Percentiles rank a stretch among this genome's conserved stretches.
These are phyloP conservation scores for Linanthus parryae DNA, from an alignment of 148 eudicot genomes.

Conservation along the genomic window DNA sequence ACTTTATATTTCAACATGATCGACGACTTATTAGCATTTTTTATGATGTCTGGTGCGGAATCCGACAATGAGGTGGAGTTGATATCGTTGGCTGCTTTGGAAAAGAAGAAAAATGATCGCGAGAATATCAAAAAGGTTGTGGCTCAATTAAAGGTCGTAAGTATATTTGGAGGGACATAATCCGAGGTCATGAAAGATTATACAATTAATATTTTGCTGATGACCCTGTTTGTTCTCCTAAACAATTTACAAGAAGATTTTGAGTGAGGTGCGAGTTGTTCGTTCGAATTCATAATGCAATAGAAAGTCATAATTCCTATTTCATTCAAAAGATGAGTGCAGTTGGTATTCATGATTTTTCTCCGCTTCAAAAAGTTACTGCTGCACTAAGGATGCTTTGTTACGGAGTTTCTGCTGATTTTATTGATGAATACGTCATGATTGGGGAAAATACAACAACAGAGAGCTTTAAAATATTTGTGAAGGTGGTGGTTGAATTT, in stretches of 20 bases:
- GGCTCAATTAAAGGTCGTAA: too few relatives aligned
- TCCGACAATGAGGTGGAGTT: too few relatives aligned
- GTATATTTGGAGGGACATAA: too few relatives aligned
- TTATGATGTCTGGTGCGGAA: too few relatives aligned
- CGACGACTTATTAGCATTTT: too few relatives aligned
- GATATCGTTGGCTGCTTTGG: too few relatives aligned
- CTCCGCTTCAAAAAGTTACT: not conserved
- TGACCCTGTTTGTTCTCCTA: not conserved
- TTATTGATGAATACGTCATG: not conserved
- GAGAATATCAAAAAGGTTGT: too few relatives aligned
- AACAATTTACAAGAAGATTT: not conserved
- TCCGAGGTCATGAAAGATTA: too few relatives aligned
- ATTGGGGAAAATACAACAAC: not conserved
- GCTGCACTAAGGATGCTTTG: too few relatives aligned
- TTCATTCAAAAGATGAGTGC: not conserved
- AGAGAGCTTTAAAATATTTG: not conserved
- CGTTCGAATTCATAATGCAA: not conserved
- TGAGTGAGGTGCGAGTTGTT: not conserved
- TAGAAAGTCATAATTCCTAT: not conserved
- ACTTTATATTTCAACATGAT: too few relatives aligned
- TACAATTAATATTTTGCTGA: not conserved
- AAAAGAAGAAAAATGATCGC: too few relatives aligned
- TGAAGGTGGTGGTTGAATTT: not conserved
- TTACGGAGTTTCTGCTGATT: not conserved
- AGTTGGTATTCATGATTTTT: not conserved